Evolutionary conservation across 2,329 filamentous ascomycete species (phyloP), one percentile per base, ranked within the genome.

Genomic region (Orbilia ellipsospora): DNA sequence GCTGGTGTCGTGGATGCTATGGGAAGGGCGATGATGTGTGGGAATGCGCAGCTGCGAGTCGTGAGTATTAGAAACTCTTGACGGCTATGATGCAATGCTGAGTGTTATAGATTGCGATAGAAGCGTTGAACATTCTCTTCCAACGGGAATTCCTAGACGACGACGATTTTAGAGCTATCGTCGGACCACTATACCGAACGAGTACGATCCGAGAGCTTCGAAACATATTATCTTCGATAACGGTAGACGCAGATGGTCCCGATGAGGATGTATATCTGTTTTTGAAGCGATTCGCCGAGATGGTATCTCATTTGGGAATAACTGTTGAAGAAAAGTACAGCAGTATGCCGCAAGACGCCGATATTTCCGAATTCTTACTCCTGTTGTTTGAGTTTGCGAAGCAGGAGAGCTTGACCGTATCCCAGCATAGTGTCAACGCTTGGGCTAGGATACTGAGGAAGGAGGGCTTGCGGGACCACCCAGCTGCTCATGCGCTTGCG

Each of bases 261-360:
- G 92, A 97, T 78, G 93, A 97, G 80, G 90, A 93, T 80, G 96
- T 93, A 81, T 98, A 99, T 81, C 89, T 92, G 66, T 89, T 97
- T 78, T 89, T 92, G 48, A 98, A 98, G 84, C 97, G 96, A 82
- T 88, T 98, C 55, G 93, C 94, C 0, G 95, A 99, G 92, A 88
- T 97, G 84, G 85, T 97, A 8, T 94, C 94, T 23, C 92, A 92
- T 79, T 85, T 97, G 15, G 93, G 92, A 16, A 90, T 92, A 77
- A 94, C 94, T 80, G 87, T 97, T 74, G 92, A 95, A 80, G 88
- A 92, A 77, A 92, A 92, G 78, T 90, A 90, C 75, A 85, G 87
- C 28, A 85, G 88, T 52, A 85, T 94, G 42, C 89, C 91, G 72
- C 86, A 82, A 81, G 85, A 85, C 42, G 84, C 89, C 65, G 90